A percentile compares a stretch with the other conserved stretches of the same genome.
Conservation (phyloP, 2,329 filamentous ascomycete species). For the Lojkania enalia region DNA sequence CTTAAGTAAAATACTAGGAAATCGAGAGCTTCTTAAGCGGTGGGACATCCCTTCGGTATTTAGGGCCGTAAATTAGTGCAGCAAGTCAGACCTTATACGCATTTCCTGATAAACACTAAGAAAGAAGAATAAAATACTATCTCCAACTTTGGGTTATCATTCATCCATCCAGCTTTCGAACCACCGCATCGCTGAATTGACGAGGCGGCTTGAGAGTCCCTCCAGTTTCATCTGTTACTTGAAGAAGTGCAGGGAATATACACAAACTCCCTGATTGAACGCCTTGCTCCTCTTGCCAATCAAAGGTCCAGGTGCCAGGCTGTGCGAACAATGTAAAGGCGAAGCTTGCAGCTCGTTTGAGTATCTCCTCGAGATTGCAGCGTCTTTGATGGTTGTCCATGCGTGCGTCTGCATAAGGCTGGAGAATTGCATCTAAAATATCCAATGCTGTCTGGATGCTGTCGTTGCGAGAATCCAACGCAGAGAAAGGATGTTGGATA, state of each 20-base stretch:
- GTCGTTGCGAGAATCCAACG: constrained; percentile 26
- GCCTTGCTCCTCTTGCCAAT: constrained; percentile 32
- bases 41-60: no score
- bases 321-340: constrained; percentile 44
- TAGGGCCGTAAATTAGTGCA: no score
- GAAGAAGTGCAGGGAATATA: constrained; percentile 41
- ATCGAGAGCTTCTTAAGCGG: no score
- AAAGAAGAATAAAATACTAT: not conserved
- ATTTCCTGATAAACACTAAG: no score
- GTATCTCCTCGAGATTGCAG: constrained; percentile 39
- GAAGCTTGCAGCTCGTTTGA: constrained; percentile 39
- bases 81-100: no score
- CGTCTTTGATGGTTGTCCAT: constrained; percentile 32
- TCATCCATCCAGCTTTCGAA: constrained; percentile 30
- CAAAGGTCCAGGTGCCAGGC: constrained; percentile 37
- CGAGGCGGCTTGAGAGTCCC: constrained; percentile 29
- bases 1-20: no score
- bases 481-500: constrained; percentile 26
- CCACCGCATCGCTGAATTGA: constrained; percentile 34
- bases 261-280: constrained; percentile 34
- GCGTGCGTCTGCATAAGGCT: constrained; percentile 30
- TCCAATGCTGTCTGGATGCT: constrained; percentile 26
- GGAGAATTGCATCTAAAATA: constrained; percentile 31
- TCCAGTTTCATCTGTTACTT: constrained; percentile 36
- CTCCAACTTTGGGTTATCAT: no score